Evolutionary conservation across 345 rosid genomes (phyloP).

Genomic region (Chamaenerion angustifolium): DNA sequence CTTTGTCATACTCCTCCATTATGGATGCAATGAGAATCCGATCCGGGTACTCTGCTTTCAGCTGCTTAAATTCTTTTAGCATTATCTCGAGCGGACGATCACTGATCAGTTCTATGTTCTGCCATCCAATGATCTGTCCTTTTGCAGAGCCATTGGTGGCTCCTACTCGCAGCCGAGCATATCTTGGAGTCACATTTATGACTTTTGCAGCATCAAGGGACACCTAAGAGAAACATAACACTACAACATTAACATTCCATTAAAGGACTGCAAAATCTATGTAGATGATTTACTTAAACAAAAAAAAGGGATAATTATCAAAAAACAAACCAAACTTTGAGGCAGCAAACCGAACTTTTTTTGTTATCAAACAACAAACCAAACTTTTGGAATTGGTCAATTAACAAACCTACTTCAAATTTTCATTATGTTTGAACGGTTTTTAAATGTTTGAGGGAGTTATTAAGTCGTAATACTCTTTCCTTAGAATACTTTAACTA

Average conservation of each 20-base stretch:
- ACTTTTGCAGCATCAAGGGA: conserved; percentile 90
- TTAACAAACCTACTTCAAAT: no score
- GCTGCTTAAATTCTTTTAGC: conserved; percentile 72
- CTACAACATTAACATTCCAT: not conserved
- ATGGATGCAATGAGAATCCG: conserved; percentile 92
- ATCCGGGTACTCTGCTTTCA: conserved; percentile 78
- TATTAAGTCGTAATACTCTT: no score
- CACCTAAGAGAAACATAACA: conserved; percentile 34
- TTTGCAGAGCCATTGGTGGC: conserved; percentile 64
- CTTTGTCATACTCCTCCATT: conserved; percentile 89
- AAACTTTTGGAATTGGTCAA: no score
- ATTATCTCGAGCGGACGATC: conserved; percentile 90
- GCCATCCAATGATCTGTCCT: conserved; percentile 88
- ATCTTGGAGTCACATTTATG: conserved; percentile 83
- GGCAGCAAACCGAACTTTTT: no score
- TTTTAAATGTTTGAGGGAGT: no score
- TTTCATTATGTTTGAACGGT: no score
- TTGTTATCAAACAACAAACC: no score
- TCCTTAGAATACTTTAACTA: no score
- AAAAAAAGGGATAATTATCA: no score
- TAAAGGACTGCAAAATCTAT: no score
- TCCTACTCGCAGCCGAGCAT: conserved; percentile 62
- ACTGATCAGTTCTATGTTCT: conserved; percentile 94
- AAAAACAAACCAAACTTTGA: no score
- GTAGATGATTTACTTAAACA: no score